These are phyloP conservation scores for Leccinum pachyderme DNA, from an alignment of 1,284 basidiomycete genomes.

Conservation along the genomic window DNA sequence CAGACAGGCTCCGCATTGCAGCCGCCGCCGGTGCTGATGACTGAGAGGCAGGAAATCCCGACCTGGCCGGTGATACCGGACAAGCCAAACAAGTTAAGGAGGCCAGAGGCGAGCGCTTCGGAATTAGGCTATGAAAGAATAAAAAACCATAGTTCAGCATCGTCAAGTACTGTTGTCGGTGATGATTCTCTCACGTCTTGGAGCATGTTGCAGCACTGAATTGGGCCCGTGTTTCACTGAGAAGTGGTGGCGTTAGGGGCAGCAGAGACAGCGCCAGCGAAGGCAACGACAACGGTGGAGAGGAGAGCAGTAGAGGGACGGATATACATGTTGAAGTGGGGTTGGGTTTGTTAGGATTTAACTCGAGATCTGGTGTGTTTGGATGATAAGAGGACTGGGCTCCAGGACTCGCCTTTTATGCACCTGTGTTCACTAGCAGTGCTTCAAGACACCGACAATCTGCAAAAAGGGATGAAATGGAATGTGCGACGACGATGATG, in stretches of 20 bases:
- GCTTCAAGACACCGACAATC: neutral
- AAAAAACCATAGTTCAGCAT: neutral
- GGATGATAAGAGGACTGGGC: neutral
- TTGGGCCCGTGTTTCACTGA: constrained; percentile 14
- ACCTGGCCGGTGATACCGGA: neutral
- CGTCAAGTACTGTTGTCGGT: neutral
- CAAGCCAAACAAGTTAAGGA: neutral
- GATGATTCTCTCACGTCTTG: constrained; percentile 1
- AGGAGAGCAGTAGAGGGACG: constrained; percentile 6
- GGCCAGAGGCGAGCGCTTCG: fast-evolving
- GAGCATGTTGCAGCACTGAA: constrained; percentile 16
- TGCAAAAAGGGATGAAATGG: neutral
- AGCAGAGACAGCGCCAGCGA: constrained; percentile 9
- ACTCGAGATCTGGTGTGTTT: neutral
- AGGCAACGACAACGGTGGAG: constrained; percentile 7
- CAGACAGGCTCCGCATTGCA: constrained; percentile 18
- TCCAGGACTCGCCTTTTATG: neutral
- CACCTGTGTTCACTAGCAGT: neutral
- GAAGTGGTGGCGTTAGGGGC: constrained; percentile 4
- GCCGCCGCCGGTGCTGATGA: neutral
- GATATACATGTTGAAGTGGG: constrained; percentile 14
- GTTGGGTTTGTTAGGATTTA: neutral
- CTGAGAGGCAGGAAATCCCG: constrained; percentile 12
- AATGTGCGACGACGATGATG: neutral
- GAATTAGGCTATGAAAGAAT: constrained; percentile 2